phyloP scores from a whole-genome alignment of 176 grass and related monocot genomes.

The Aegilops sharonensis region DNA sequence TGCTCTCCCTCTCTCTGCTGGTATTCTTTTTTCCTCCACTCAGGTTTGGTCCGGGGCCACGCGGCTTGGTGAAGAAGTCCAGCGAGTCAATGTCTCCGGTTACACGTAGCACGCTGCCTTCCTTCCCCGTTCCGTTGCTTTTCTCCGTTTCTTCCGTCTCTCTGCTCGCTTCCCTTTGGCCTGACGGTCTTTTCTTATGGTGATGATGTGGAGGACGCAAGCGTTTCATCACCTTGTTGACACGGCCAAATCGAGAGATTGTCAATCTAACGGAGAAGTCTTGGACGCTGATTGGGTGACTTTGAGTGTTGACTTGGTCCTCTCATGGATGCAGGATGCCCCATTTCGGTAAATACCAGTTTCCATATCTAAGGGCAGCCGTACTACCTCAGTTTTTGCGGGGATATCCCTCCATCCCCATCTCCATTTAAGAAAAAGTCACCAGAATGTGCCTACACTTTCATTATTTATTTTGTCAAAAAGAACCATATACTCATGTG shows the following conservation, averaged over 20 bases:
- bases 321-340: too few relatives aligned
- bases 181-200: neutral
- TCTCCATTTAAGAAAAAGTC: too few relatives aligned
- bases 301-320: too few relatives aligned
- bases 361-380: too few relatives aligned
- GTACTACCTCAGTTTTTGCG: too few relatives aligned
- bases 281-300: neutral
- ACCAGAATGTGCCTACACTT: too few relatives aligned
- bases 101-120: neutral
- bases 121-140: neutral
- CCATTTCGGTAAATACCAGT: too few relatives aligned
- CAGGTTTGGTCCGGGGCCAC: conserved; percentile 15
- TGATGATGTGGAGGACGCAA: neutral
- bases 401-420: too few relatives aligned
- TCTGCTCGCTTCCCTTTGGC: neutral
- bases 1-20: neutral
- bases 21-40: neutral
- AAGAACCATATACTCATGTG: too few relatives aligned
- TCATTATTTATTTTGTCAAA: too few relatives aligned
- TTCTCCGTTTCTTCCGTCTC: conserved; percentile 1
- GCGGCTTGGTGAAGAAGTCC: conserved; percentile 46
- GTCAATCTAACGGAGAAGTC: neutral
- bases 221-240: neutral
- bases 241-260: neutral
- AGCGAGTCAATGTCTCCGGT: conserved; percentile 44